Evolutionary conservation across 2,329 filamentous ascomycete species (phyloP).

Genomic region (Colletotrichum tofieldiae): DNA sequence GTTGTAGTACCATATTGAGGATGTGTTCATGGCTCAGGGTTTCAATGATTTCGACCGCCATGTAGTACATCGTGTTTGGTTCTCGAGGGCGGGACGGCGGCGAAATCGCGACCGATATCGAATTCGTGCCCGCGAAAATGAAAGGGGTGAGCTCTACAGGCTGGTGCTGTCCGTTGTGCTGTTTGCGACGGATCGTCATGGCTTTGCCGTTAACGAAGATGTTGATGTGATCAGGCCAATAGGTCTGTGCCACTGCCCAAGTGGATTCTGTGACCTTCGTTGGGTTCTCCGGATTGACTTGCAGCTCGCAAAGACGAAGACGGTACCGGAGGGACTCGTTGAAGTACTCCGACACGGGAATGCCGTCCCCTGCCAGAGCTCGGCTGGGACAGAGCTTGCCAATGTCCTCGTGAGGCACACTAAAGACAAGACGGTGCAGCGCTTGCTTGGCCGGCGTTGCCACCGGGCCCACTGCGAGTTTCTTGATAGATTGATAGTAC

Average conservation of each 20-base stretch:
- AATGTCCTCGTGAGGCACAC: constrained; percentile 56
- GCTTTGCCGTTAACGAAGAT: constrained; percentile 76
- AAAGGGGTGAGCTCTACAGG: constrained; percentile 80
- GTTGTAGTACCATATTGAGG: constrained; percentile 56
- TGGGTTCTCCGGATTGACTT: constrained; percentile 29
- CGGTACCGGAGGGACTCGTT: constrained; percentile 76
- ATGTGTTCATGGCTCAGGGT: constrained; percentile 65
- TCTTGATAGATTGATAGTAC: constrained; percentile 73
- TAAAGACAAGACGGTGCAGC: constrained; percentile 64
- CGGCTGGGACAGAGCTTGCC: constrained; percentile 54
- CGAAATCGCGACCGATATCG: constrained; percentile 67
- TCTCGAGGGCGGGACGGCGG: constrained; percentile 43
- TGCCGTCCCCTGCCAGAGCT: constrained; percentile 47
- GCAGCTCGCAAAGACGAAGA: constrained; percentile 73
- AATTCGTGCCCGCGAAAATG: constrained; percentile 74
- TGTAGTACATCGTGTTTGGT: constrained; percentile 63
- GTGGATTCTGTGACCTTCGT: constrained; percentile 57
- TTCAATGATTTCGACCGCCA: constrained; percentile 81
- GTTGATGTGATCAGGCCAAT: constrained; percentile 81
- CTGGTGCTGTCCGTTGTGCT: constrained; percentile 82
- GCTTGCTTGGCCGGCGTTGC: constrained; percentile 53
- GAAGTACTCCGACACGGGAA: constrained; percentile 58
- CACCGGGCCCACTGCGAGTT: constrained; percentile 65
- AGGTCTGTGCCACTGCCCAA: constrained; percentile 76
- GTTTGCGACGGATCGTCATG: constrained; percentile 74